phyloP scores from a whole-genome alignment of 441 rosid genomes.

The Populus trichocarpa region DNA sequence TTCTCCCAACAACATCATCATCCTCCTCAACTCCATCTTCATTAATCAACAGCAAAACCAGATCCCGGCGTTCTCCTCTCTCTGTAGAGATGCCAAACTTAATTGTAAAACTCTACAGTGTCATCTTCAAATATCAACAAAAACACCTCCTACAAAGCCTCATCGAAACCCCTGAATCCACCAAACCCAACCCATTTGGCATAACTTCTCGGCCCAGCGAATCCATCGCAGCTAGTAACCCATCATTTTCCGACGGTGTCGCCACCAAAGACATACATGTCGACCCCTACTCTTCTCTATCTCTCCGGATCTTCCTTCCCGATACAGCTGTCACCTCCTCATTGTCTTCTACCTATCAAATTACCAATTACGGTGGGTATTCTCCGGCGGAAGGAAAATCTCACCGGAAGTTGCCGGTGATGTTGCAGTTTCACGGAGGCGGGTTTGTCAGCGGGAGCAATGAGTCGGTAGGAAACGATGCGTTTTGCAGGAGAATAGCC shows the following conservation, averaged over 20 bases:
- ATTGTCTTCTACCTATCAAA: constrained; percentile 2
- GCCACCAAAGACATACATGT: constrained; percentile 92
- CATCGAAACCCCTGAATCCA: constrained; percentile 21
- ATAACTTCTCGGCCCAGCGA: constrained; percentile 74
- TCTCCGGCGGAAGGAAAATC: constrained; percentile 46
- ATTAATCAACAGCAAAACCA: neutral
- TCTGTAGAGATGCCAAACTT: constrained; percentile 57
- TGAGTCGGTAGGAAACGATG: constrained; percentile 78
- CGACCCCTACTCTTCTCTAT: constrained; percentile 71
- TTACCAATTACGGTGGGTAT: constrained; percentile 55
- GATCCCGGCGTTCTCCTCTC: neutral
- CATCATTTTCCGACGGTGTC: constrained; percentile 77
- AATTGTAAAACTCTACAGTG: constrained; percentile 68
- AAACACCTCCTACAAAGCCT: constrained; percentile 76
- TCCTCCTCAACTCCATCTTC: neutral
- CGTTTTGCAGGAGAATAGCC: constrained; percentile 78
- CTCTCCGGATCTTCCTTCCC: constrained; percentile 82
- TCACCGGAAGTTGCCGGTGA: constrained; percentile 59
- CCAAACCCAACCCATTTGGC: constrained; percentile 48
- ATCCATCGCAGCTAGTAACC: constrained; percentile 57
- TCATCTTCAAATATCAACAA: constrained; percentile 72
- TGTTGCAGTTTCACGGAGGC: constrained; percentile 94
- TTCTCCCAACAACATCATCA: neutral
- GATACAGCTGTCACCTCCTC: constrained; percentile 60
- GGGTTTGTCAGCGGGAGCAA: constrained; percentile 93